A percentile compares a stretch with the other conserved stretches of the same genome.
These are phyloP conservation scores for Schizonepeta tenuifolia DNA, from an alignment of 257 asterid species.

Conservation along the genomic window DNA sequence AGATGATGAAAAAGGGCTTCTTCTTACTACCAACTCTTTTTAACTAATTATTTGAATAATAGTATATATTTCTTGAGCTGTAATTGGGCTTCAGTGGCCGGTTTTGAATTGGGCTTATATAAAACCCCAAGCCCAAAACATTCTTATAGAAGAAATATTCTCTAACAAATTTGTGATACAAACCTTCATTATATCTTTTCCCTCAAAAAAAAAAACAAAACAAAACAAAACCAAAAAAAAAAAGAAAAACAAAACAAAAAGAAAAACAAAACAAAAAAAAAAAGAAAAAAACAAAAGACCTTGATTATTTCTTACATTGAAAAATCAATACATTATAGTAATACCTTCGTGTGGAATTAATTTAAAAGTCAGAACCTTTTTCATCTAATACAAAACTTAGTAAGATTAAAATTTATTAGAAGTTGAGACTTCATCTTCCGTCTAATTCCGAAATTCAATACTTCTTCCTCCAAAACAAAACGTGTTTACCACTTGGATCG, in stretches of 20 bases:
- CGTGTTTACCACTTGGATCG: not conserved
- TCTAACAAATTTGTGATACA: too few species aligned
- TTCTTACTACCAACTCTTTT: not conserved
- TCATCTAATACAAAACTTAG: too few species aligned
- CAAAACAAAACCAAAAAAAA: too few species aligned
- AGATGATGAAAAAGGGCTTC: slow-evolving; percentile 20
- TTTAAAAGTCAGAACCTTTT: too few species aligned
- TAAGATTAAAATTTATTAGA: not conserved
- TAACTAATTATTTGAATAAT: slow-evolving; percentile 5
- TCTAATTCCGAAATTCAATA: not conserved
- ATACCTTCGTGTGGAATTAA: too few species aligned
- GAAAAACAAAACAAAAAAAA: too few species aligned
- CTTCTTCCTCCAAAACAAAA: too few species aligned
- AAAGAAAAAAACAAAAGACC: too few species aligned
- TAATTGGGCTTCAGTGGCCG: slow-evolving; percentile 19
- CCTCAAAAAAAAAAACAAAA: too few species aligned
- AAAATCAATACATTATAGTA: too few species aligned
- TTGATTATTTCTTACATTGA: too few species aligned
- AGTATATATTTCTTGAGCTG: slow-evolving; percentile 12
- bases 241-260: too few species aligned
- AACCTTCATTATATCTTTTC: not conserved
- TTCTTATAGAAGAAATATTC: not conserved
- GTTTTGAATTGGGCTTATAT: not conserved
- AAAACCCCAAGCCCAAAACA: not conserved
- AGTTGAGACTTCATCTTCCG: not conserved